phyloP scores from a whole-genome alignment of 192 early-diverging fungal genomes.

The Mycoemilia scoparia region DNA sequence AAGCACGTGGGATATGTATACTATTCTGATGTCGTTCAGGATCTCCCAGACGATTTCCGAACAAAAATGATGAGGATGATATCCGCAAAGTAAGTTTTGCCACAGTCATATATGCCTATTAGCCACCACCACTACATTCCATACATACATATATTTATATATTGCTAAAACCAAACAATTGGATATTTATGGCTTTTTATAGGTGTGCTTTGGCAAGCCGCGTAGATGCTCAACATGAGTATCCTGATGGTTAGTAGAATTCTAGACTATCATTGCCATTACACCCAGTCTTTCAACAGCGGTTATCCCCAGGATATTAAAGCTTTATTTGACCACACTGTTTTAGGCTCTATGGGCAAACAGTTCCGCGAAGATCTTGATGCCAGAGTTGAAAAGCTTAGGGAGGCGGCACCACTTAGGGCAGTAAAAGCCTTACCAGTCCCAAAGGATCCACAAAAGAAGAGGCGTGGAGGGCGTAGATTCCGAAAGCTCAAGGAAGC shows the following conservation, averaged over 20 bases:
- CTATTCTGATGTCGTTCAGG: conserved; percentile 49
- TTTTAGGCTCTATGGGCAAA: conserved; percentile 37
- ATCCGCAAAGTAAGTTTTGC: conserved; percentile 74
- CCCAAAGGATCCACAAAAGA: conserved; percentile 80
- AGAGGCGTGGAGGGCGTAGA: conserved; percentile 76
- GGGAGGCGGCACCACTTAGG: conserved; percentile 72
- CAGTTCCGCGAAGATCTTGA: conserved; percentile 62
- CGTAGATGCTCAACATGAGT: conserved; percentile 56
- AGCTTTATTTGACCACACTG: no score
- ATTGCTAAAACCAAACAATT: conserved; percentile 2
- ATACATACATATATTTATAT: neutral
- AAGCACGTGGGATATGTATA: conserved; percentile 70
- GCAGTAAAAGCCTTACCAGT: conserved; percentile 76
- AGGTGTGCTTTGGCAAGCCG: conserved; percentile 67
- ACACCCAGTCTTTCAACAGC: no score
- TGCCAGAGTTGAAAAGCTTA: conserved; percentile 66
- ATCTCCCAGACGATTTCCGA: conserved; percentile 52
- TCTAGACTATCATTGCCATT: conserved; percentile 2
- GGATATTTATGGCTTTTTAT: conserved; percentile 4
- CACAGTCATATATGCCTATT: no score
- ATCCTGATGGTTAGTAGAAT: conserved; percentile 64
- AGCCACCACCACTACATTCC: neutral
- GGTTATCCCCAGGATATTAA: no score
- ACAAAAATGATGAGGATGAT: conserved; percentile 62
- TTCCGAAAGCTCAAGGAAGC: conserved; percentile 68